Percentiles rank a stretch among this genome's conserved stretches.
phyloP scores from a whole-genome alignment of 1,284 basidiomycete species.

The Sphaerobolus stellatus region DNA sequence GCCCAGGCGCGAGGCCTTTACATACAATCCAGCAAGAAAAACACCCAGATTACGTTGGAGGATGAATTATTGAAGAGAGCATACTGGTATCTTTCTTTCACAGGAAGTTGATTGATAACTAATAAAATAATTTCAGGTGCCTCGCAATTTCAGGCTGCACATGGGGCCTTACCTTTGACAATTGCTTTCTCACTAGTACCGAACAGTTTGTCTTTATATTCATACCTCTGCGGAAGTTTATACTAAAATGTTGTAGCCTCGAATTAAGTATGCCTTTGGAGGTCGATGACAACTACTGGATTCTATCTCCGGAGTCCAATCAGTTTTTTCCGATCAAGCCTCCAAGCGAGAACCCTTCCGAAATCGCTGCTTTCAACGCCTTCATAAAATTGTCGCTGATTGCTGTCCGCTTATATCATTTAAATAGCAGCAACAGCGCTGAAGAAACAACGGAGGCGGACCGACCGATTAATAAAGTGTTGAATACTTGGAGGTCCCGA shows the following conservation, averaged over 20 bases:
- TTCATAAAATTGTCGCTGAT: no score
- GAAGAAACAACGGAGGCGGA: no score
- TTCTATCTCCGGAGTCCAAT: no score
- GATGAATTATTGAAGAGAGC: slow-evolving; percentile 12
- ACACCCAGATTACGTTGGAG: background rate
- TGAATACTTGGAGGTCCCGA: no score
- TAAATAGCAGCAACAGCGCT: no score
- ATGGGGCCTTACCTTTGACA: background rate
- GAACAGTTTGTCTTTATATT: slow-evolving; percentile 4
- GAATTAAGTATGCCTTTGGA: slow-evolving; percentile 5
- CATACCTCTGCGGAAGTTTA: background rate
- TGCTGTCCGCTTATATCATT: no score
- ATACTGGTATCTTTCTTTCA: slow-evolving; percentile 4
- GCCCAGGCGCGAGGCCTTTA: slow-evolving; percentile 1
- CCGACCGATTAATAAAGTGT: no score
- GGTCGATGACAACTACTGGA: slow-evolving; percentile 10
- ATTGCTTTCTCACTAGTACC: background rate
- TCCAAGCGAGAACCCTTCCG: no score
- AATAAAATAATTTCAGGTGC: slow-evolving; percentile 3
- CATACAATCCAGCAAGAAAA: background rate
- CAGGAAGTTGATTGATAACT: background rate
- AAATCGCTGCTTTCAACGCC: no score
- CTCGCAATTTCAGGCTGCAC: slow-evolving; percentile 9
- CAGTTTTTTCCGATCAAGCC: no score
- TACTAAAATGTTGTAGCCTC: background rate